phyloP scores from a whole-genome alignment of 2,329 filamentous ascomycete species.

The Fulvia fulva region DNA sequence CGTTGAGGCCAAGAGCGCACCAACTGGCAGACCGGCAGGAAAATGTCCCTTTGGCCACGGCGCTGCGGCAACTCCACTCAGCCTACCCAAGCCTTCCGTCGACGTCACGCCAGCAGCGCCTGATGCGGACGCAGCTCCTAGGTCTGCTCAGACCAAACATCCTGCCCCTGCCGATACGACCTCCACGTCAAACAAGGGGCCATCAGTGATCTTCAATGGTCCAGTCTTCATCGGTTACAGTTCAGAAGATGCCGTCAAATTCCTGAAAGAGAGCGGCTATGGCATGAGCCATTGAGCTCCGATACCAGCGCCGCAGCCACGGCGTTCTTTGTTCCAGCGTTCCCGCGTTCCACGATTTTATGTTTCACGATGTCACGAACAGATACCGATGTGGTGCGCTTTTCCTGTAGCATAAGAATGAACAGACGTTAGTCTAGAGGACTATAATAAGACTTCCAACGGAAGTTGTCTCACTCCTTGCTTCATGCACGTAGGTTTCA shows the following conservation, averaged over 20 bases:
- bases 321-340: background rate
- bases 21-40: conserved; percentile 9
- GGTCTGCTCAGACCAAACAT: background rate
- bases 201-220: conserved; percentile 83
- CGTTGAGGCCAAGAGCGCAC: conserved; percentile 4
- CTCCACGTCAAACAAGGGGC: conserved; percentile 28
- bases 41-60: conserved; percentile 24
- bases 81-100: background rate
- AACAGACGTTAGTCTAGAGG: background rate
- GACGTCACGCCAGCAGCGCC: background rate
- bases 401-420: background rate
- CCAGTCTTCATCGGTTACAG: conserved; percentile 93
- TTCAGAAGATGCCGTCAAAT: conserved; percentile 72
- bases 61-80: background rate
- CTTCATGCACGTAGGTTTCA: background rate
- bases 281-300: background rate
- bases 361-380: background rate
- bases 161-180: background rate
- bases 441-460: too few species aligned
- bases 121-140: background rate
- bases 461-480: background rate
- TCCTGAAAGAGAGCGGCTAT: conserved; percentile 54
- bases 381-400: background rate
- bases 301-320: background rate
- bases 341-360: background rate